phyloP scores from a whole-genome alignment of 1,284 basidiomycete genomes.

The Sporisorium graminicola region DNA sequence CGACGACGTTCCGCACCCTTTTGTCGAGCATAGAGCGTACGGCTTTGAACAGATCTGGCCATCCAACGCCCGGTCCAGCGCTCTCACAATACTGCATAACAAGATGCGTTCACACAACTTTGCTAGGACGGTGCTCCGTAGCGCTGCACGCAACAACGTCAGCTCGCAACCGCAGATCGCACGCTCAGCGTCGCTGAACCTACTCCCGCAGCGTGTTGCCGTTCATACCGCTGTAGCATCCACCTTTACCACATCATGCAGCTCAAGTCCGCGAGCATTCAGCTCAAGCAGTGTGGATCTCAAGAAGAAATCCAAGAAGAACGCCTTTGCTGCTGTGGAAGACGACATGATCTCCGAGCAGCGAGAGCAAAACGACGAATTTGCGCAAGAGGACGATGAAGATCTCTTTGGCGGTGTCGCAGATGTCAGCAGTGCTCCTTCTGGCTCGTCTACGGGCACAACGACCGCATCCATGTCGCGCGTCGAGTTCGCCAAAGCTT shows the following conservation, averaged over 20 bases:
- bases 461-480: slow-evolving; percentile 11
- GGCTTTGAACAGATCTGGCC: neutral
- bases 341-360: slow-evolving; percentile 12
- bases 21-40: neutral
- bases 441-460: slow-evolving; percentile 7
- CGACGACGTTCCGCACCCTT: neutral
- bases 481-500: slow-evolving; percentile 18
- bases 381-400: slow-evolving; percentile 28
- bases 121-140: slow-evolving; percentile 27
- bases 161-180: neutral
- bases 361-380: slow-evolving; percentile 11
- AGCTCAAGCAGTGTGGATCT: slow-evolving; percentile 10
- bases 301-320: slow-evolving; percentile 48
- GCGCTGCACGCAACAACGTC: slow-evolving; percentile 8
- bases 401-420: slow-evolving; percentile 35
- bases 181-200: slow-evolving; percentile 1
- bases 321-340: slow-evolving; percentile 22
- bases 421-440: neutral
- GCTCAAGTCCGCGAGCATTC: slow-evolving; percentile 10
- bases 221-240: neutral
- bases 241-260: neutral
- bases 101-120: slow-evolving; percentile 43
- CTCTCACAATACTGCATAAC: neutral
- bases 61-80: too few relatives aligned
- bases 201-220: neutral